These are phyloP conservation scores for Citrus glauca DNA, from an alignment of 345 rosid species.

Conservation along the genomic window DNA sequence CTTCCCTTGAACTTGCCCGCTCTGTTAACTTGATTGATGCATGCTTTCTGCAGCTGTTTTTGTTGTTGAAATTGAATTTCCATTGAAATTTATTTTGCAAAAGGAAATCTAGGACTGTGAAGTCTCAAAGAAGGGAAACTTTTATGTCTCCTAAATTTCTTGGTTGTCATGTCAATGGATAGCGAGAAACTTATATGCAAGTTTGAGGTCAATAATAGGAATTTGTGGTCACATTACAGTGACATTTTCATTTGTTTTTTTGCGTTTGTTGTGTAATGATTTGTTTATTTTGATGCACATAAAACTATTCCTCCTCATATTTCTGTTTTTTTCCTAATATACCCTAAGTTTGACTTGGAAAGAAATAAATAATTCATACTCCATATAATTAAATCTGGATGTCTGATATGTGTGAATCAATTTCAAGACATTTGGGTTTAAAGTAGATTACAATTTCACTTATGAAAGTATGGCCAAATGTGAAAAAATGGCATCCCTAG, in stretches of 20 bases:
- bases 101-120: not conserved
- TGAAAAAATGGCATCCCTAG: too few species aligned
- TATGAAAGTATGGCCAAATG: too few species aligned
- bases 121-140: not conserved
- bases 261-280: constrained; percentile 11
- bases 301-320: constrained; percentile 7
- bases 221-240: constrained; percentile 7
- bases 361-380: constrained; percentile 3
- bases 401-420: not conserved
- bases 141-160: not conserved
- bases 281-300: not conserved
- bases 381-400: not conserved
- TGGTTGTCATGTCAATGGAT: constrained; percentile 12
- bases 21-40: constrained; percentile 14
- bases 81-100: constrained; percentile 20
- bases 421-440: not conserved
- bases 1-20: constrained; percentile 40
- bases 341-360: constrained; percentile 11
- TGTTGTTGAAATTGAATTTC: constrained; percentile 51
- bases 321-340: not conserved
- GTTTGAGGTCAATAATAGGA: constrained; percentile 14
- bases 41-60: constrained; percentile 10
- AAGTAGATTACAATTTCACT: not conserved
- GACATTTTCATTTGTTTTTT: constrained; percentile 19
- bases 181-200: constrained; percentile 12